Conservation (phyloP, 2,329 filamentous ascomycete genomes). For the Penicillium sumatraense region DNA sequence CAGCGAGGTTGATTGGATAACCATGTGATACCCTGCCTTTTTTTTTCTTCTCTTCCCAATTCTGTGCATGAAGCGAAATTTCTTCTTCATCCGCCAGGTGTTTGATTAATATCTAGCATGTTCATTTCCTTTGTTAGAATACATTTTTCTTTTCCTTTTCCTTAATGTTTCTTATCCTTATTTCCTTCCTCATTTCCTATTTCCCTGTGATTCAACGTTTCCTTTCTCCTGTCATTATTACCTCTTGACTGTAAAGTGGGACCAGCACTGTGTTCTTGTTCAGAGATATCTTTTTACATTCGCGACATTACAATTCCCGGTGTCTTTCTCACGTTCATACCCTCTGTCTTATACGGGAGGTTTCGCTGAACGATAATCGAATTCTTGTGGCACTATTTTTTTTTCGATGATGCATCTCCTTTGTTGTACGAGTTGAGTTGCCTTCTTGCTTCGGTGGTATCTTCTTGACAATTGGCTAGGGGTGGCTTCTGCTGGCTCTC, state of each 20-base stretch:
- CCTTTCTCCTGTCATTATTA: slow-evolving; percentile 33
- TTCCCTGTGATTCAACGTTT: slow-evolving; percentile 23
- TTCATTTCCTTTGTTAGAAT: slow-evolving; percentile 36
- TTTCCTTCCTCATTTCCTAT: slow-evolving; percentile 8
- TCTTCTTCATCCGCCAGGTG: slow-evolving; percentile 34
- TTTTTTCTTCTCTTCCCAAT: slow-evolving; percentile 32
- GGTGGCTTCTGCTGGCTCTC: not conserved
- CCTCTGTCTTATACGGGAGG: slow-evolving; percentile 25
- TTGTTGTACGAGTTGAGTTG: slow-evolving; percentile 3
- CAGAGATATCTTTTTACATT: slow-evolving; percentile 20
- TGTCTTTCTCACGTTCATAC: slow-evolving; percentile 8
- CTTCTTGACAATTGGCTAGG: not conserved
- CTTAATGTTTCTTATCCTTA: slow-evolving; percentile 19
- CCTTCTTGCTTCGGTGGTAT: not conserved
- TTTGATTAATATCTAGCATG: slow-evolving; percentile 42
- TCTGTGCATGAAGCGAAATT: slow-evolving; percentile 41
- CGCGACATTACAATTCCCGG: slow-evolving; percentile 6
- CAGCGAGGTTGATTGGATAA: slow-evolving; percentile 44
- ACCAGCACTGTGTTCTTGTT: slow-evolving; percentile 19
- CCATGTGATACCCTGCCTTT: slow-evolving; percentile 47
- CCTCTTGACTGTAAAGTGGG: slow-evolving; percentile 32
- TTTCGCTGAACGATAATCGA: slow-evolving; percentile 24
- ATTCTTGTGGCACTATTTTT: slow-evolving; percentile 18
- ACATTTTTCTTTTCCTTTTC: slow-evolving; percentile 26
- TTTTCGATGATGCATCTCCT: slow-evolving; percentile 3